These are phyloP conservation scores for Pyrenochaeta sp. DNA, from an alignment of 2,329 filamentous ascomycete genomes.

Conservation along the genomic window DNA sequence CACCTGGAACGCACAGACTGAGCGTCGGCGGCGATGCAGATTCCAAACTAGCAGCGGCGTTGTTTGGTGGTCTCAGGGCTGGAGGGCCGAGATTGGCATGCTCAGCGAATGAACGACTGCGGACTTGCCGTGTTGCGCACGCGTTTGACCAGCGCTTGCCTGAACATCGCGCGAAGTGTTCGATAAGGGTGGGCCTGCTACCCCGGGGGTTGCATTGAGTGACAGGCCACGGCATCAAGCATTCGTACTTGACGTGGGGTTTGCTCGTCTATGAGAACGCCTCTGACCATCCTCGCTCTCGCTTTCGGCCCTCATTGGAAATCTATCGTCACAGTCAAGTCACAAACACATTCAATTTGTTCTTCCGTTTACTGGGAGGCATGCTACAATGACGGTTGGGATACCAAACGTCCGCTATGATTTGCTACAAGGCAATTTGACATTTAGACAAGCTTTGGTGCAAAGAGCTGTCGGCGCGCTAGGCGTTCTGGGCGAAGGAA, in stretches of 20 bases:
- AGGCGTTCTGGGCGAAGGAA: conserved; percentile 16
- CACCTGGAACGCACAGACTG: conserved; percentile 23
- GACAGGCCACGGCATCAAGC: conserved; percentile 14
- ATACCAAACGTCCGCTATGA: conserved; percentile 1
- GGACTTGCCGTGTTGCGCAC: conserved; percentile 20
- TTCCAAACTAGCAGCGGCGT: conserved; percentile 27
- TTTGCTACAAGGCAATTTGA: conserved; percentile 24
- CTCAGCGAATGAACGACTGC: conserved; percentile 23
- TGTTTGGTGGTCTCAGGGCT: conserved; percentile 19
- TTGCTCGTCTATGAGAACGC: neutral
- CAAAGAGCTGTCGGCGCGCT: neutral
- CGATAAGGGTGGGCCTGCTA: conserved; percentile 35
- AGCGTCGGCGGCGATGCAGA: neutral
- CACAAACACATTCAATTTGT: neutral
- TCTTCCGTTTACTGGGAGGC: conserved; percentile 2
- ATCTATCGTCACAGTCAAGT: neutral
- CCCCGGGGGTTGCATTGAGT: conserved; percentile 14
- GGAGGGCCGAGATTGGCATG: conserved; percentile 29
- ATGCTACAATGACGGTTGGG: conserved; percentile 10
- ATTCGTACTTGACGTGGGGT: conserved; percentile 31
- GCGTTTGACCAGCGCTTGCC: conserved; percentile 23
- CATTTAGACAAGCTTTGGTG: conserved; percentile 24
- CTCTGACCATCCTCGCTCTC: neutral
- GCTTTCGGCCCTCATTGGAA: neutral
- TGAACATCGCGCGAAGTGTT: conserved; percentile 21